Base-by-base conservation (phyloP, 2,329 filamentous ascomycete species). In the Clonostachys byssicola region DNA sequence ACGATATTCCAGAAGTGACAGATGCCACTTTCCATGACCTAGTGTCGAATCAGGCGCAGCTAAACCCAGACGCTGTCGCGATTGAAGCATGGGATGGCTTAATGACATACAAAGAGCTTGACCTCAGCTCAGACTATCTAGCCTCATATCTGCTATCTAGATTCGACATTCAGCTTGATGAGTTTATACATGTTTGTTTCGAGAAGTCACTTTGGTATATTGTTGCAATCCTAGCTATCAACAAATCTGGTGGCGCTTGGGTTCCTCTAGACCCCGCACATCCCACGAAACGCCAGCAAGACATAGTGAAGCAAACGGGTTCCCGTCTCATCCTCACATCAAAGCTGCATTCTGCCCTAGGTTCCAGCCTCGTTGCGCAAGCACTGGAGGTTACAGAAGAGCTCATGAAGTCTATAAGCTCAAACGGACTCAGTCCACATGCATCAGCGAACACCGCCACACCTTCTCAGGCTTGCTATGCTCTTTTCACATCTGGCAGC, bases 1-100 rank as follows among this genome's bases (percentile, higher is more conserved):
- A 51, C 30, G 13, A 43, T 5, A 30, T 45, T 13, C 20, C 39
- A 5, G 46, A 43, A 35, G 39, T 48, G 12, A 20, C 45, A 10
- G 40, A 47, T 13, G 12, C 52, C n/a, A 65, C 62, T 44, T 68
- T 71, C 59, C 68, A 72, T 43, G 65, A 70, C 30, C 49, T 70
- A 43, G 59, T 72, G 40, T 59, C 61, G 4, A 58, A 64, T n/a
- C 63, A 64, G 43, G 65, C 64, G 14, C 50, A 47, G 12, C 55
- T 53, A 33, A 52, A 56, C 3, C 67, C 69, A 1, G 47, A 52
- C 14, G 54, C 59, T 6, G 16, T 34, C 20, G 70, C 71, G n/a
- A 61, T 73, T 35, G 54, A 65, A 38, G 66, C 70, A 2, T 72
- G 67, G 67, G 70, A 73, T 49, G 70, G 64, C 12, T 46, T 54